Evolutionary conservation across 306 rosid genomes (phyloP), one percentile per base, ranked within the genome.

Genomic region (Rosa rugosa): DNA sequence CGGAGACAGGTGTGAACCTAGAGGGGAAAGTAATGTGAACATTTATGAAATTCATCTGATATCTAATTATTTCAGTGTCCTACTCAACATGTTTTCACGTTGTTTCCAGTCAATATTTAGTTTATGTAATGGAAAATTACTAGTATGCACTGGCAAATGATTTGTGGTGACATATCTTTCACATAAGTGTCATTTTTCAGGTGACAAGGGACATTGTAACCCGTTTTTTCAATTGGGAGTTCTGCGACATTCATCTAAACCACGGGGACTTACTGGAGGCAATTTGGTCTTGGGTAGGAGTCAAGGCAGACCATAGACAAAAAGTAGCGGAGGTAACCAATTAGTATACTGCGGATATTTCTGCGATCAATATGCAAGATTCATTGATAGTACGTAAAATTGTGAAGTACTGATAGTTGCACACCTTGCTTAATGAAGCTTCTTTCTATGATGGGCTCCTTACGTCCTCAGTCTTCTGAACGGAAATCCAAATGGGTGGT

Each of bases 241-340:
- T 89, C 68, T 94, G 97, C 89, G 92, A 91, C 80, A 86, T 94
- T 88, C 97, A 92, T 86, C 84, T 94, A 83, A 94, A 94, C 81
- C 99, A 94, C 45, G 97, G 90, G 79, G 90, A 83, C 77, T 88
- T 94, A 71, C 83, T 94, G 75, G 93, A 90, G 81, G 93, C 97
- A 85, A 88, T 94, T 86, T 94, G 99, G 99, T 89, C 97, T 51
- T 94, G 97, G 99, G 90, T 77, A 71, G 99, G 99, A 86, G 87
- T 94, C 77, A 81, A 89, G 88, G 89, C 86, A 74, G 97, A 89
- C 79, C 90, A 89, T 44, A 92, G 97, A 83, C 87, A 79, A 49
- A 92, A 94, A 94, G 97, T 92, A 78, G 97, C 97, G 9, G 99
- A 94, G 97, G 99, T 94, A 89, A 73, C 83, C 80, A 81, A 76